Conservation (phyloP, 2,329 filamentous ascomycete species). For the Rachicladosporium sp. region DNA sequence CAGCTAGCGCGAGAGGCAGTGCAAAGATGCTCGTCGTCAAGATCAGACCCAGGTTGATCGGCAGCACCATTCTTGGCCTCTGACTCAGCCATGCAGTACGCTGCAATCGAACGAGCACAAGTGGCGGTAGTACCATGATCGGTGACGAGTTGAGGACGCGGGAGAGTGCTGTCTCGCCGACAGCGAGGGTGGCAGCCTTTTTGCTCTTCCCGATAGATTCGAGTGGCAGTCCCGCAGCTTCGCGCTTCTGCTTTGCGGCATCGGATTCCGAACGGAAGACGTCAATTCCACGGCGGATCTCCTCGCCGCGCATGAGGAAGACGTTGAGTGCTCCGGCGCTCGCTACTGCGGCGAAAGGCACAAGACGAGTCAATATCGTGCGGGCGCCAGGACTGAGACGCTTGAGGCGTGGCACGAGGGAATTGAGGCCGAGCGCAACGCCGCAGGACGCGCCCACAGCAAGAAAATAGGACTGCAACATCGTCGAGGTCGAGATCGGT, state of each 20-base stretch:
- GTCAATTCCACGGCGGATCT: constrained; percentile 87
- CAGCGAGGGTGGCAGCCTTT: constrained; percentile 77
- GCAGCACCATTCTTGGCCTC: constrained; percentile 63
- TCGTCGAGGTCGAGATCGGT: constrained; percentile 65
- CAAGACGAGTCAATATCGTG: constrained; percentile 68
- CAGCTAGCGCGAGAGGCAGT: constrained; percentile 75
- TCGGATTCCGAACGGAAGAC: constrained; percentile 72
- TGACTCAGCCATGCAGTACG: constrained; percentile 67
- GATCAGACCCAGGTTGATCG: constrained; percentile 79
- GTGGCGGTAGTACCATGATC: constrained; percentile 90
- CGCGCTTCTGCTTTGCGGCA: constrained; percentile 48
- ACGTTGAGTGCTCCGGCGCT: constrained; percentile 87
- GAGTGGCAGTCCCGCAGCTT: constrained; percentile 19
- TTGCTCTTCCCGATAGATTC: constrained; percentile 69
- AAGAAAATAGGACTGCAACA: constrained; percentile 80
- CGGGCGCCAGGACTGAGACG: constrained; percentile 61
- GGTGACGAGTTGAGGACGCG: constrained; percentile 88
- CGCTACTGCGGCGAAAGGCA: constrained; percentile 91
- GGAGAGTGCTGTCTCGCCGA: constrained; percentile 83
- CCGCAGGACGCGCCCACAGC: constrained; percentile 89
- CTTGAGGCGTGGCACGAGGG: constrained; percentile 65
- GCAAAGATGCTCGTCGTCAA: constrained; percentile 78
- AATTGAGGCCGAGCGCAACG: constrained; percentile 84
- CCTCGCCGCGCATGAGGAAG: constrained; percentile 93
- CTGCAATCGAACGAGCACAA: constrained; percentile 76